Conservation (phyloP, 352 stramenopile genomes). For the Sclerospora graminicola region DNA sequence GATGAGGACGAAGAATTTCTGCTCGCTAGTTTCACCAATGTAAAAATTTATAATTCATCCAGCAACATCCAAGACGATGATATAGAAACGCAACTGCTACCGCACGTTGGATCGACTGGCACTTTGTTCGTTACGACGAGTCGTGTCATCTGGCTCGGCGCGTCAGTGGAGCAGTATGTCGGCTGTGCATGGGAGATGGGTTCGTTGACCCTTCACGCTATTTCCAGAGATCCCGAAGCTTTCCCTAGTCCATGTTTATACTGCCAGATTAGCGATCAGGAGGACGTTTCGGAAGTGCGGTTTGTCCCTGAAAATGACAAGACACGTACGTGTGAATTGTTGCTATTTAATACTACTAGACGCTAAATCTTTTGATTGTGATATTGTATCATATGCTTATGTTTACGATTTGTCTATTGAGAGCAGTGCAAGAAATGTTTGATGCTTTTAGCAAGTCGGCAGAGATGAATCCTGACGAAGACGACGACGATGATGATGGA, state of each 20-base stretch:
- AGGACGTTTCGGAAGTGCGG: conserved; percentile 61
- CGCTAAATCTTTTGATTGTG: conserved; percentile 1
- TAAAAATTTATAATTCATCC: conserved; percentile 31
- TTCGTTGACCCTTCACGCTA: conserved; percentile 60
- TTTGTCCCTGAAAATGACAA: conserved; percentile 63
- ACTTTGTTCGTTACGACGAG: conserved; percentile 29
- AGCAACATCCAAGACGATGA: conserved; percentile 16
- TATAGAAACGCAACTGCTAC: conserved; percentile 11
- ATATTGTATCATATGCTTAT: not conserved
- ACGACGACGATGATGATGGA: conserved; percentile 38
- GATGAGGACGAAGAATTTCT: conserved; percentile 55
- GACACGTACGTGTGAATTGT: conserved; percentile 28
- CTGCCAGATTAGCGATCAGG: conserved; percentile 67
- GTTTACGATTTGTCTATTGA: not conserved
- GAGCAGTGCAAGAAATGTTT: conserved; percentile 59
- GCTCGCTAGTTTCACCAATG: conserved; percentile 32
- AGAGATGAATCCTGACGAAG: conserved; percentile 74
- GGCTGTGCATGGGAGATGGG: conserved; percentile 73
- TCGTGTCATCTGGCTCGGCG: conserved; percentile 55
- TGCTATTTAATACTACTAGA: not conserved
- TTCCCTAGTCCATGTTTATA: conserved; percentile 70
- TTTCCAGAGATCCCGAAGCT: conserved; percentile 51
- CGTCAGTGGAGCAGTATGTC: conserved; percentile 20
- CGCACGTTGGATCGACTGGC: conserved; percentile 10
- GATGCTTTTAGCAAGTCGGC: conserved; percentile 69